Conservation (phyloP, 495 filamentous ascomycete genomes). For the Trichoderma reesei region DNA sequence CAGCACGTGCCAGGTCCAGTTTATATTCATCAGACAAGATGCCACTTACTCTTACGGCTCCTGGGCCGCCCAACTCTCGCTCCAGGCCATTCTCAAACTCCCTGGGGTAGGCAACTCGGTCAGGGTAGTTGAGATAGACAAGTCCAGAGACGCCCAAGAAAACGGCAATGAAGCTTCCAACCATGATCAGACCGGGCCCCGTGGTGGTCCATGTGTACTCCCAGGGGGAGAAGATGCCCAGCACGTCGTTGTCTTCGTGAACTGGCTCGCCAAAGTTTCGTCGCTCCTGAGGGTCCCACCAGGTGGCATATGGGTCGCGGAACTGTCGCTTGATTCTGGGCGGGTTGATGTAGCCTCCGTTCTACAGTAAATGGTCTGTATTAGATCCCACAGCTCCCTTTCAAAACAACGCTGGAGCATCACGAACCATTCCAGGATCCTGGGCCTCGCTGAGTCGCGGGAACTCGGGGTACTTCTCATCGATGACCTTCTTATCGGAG, state of each 20-base stretch:
- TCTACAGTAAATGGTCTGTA: slow-evolving; percentile 43
- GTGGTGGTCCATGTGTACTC: slow-evolving; percentile 78
- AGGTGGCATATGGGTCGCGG: slow-evolving; percentile 87
- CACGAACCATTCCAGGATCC: slow-evolving; percentile 66
- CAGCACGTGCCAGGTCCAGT: background rate
- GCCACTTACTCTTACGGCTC: slow-evolving; percentile 37
- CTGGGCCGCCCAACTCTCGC: slow-evolving; percentile 69
- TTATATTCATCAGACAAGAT: background rate
- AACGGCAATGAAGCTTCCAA: slow-evolving; percentile 62
- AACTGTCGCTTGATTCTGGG: slow-evolving; percentile 70
- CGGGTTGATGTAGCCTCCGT: slow-evolving; percentile 88
- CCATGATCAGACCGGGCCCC: slow-evolving; percentile 58
- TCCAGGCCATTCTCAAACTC: slow-evolving; percentile 79
- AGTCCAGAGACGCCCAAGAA: slow-evolving; percentile 62
- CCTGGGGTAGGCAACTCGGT: slow-evolving; percentile 65
- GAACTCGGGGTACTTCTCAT: slow-evolving; percentile 38
- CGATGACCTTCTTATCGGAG: slow-evolving; percentile 29
- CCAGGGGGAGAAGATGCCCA: slow-evolving; percentile 82
- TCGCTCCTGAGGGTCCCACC: slow-evolving; percentile 97
- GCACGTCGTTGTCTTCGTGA: slow-evolving; percentile 93
- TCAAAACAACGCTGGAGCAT: background rate
- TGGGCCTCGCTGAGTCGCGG: slow-evolving; percentile 49
- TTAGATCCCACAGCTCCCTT: background rate
- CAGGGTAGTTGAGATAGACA: slow-evolving; percentile 71
- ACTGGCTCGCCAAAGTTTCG: slow-evolving; percentile 92